Base-by-base conservation (phyloP, 2,329 filamentous ascomycete species). In the Neofusicoccum cordaticola region DNA sequence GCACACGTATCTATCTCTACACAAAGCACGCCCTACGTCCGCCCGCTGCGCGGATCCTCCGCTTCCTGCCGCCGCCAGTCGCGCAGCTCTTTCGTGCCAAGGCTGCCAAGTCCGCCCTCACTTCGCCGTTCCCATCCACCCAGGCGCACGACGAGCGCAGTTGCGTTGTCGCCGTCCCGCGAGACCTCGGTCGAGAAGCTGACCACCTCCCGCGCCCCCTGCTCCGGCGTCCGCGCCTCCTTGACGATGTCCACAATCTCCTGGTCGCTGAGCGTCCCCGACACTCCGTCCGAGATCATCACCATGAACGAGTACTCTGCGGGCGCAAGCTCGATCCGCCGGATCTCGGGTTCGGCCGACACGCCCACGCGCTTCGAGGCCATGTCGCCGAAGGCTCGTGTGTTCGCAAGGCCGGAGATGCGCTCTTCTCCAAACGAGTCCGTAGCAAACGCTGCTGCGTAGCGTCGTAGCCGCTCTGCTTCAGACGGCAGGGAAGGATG, bases 341-440 rank as follows among this genome's bases (percentile, higher is more conserved):
- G 87, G 66, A 97, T 87, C 73, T 98, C 93, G 0, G 95, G 95
- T 78, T 99, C 95, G 1, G 95, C 95, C 3, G 90, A 93, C 12
- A 99, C 94, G 34, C 95, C 95, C 61, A 98, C 89, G 62, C 94
- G 90, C 79, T 99, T 99, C 65, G 88, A 91, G 39, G 86, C 85
- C 79, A 97, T 92, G 80, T 99, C 95, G 31, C 95, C 95, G 74
- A 99, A 98, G 3, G 95, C 86, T 35, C 95, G 90, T 37, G 92
- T 96, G 79, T 99, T 99, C 70, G 95, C 95, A 0, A 99, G 84
- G 0, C 95, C 94, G 13, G 89, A 89, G 77, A 99, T 95, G 70
- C 95, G 92, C 79, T 98, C 93, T 79, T 99, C 95, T 73, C 95
- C 95, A 76, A 99, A 99, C 39, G 92, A 96, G 79, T 99, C 95